These are phyloP conservation scores for Zasmidium cellare DNA, from an alignment of 2,329 filamentous ascomycete species.

Conservation along the genomic window DNA sequence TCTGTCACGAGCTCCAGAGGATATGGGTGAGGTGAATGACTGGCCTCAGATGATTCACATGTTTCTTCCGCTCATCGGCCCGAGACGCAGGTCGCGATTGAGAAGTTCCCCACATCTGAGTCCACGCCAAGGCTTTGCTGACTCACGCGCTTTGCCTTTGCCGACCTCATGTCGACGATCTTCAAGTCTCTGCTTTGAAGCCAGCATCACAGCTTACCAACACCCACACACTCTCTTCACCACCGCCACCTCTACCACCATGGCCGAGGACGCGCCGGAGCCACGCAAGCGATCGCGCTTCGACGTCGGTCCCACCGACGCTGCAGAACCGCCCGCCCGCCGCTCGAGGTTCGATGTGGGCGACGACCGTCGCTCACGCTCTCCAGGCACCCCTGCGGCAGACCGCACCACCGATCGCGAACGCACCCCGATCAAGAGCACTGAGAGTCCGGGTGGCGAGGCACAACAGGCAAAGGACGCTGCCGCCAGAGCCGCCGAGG, in stretches of 20 bases:
- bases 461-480: constrained; percentile 23
- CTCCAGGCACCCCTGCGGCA: constrained; percentile 57
- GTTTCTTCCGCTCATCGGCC: background rate
- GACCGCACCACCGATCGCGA: constrained; percentile 65
- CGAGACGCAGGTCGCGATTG: no score
- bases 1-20: background rate
- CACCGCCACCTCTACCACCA: constrained; percentile 36
- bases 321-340: constrained; percentile 62
- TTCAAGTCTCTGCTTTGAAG: background rate
- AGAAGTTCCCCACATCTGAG: background rate
- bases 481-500: constrained; percentile 76
- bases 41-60: background rate
- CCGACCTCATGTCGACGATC: background rate
- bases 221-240: background rate
- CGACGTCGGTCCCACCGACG: constrained; percentile 62
- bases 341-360: constrained; percentile 82
- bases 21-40: background rate
- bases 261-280: constrained; percentile 68
- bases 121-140: background rate
- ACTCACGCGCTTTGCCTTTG: background rate
- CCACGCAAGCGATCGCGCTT: constrained; percentile 81
- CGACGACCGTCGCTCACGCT: constrained; percentile 80
- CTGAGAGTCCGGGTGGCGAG: constrained; percentile 49
- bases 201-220: background rate
- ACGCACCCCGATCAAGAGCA: constrained; percentile 70